These are phyloP conservation scores for Hypoxylon sp. DNA, from an alignment of 2,329 filamentous ascomycete genomes.

Conservation along the genomic window DNA sequence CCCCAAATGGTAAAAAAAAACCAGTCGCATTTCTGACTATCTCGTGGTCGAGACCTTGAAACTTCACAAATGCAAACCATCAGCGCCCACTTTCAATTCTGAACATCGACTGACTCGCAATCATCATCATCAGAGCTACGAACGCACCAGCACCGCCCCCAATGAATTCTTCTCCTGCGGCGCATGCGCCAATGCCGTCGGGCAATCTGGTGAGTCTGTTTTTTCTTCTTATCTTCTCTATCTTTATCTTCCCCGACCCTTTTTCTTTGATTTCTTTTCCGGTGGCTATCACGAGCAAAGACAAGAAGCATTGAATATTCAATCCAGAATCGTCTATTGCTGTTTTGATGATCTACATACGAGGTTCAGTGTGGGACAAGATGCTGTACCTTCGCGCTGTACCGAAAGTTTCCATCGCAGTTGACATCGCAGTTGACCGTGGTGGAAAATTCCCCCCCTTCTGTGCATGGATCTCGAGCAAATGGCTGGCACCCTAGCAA, in stretches of 20 bases:
- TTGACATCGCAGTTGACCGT: slow-evolving; percentile 12
- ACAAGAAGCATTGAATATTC: slow-evolving; percentile 7
- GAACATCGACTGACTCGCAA: slow-evolving; percentile 27
- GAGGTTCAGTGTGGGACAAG: slow-evolving; percentile 13
- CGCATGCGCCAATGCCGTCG: slow-evolving; percentile 48
- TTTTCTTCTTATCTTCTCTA: slow-evolving; percentile 8
- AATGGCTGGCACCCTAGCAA: slow-evolving; percentile 29
- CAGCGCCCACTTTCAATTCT: not conserved
- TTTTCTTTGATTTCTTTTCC: not conserved
- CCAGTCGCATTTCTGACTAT: not conserved
- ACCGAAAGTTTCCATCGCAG: slow-evolving; percentile 15
- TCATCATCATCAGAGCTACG: slow-evolving; percentile 31
- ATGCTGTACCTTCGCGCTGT: slow-evolving; percentile 2
- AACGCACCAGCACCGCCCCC: slow-evolving; percentile 32
- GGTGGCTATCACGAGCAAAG: not conserved
- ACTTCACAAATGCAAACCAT: not conserved
- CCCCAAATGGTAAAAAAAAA: not conserved
- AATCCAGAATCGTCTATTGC: slow-evolving; percentile 13
- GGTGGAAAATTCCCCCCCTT: slow-evolving; percentile 35
- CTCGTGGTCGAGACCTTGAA: not conserved
- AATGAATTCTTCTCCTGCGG: slow-evolving; percentile 48
- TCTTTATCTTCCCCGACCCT: not conserved
- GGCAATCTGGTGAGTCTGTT: slow-evolving; percentile 48
- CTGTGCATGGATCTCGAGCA: slow-evolving; percentile 25
- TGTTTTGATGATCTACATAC: slow-evolving; percentile 17